These are phyloP conservation scores for Boletales sp. DNA, from an alignment of 768 basidiomycete species.

Conservation along the genomic window DNA sequence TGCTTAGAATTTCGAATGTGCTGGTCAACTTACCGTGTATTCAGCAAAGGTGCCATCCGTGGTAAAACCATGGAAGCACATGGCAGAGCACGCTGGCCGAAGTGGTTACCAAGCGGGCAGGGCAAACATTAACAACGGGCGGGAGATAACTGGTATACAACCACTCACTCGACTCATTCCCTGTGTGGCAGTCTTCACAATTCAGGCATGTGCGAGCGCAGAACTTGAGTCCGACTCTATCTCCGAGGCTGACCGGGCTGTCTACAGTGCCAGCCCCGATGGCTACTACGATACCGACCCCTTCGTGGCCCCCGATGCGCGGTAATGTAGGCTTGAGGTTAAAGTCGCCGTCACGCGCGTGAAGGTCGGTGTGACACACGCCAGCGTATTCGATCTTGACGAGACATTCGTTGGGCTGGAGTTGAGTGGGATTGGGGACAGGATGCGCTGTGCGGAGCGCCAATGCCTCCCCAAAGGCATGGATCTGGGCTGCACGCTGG, in stretches of 20 bases:
- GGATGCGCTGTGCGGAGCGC: slow-evolving; percentile 14
- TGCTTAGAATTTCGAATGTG: no score
- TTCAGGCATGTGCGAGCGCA: slow-evolving; percentile 36
- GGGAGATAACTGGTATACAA: no score
- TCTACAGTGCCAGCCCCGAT: slow-evolving; percentile 34
- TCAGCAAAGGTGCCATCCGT: slow-evolving; percentile 43
- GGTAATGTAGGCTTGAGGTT: slow-evolving; percentile 24
- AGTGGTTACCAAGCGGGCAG: no score
- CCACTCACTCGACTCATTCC: slow-evolving; percentile 32
- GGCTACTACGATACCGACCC: slow-evolving; percentile 43
- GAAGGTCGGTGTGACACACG: slow-evolving; percentile 42
- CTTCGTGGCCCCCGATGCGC: slow-evolving; percentile 43
- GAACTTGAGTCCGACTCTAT: slow-evolving; percentile 45
- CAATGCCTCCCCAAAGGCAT: slow-evolving; percentile 10
- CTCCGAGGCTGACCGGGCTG: slow-evolving; percentile 35
- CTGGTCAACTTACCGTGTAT: slow-evolving; percentile 28
- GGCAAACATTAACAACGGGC: no score
- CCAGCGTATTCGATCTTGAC: slow-evolving; percentile 41
- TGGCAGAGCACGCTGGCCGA: slow-evolving; percentile 9
- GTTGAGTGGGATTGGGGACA: slow-evolving; percentile 12
- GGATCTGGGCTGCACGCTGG: slow-evolving; percentile 27
- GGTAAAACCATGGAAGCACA: slow-evolving; percentile 31
- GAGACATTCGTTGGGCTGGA: slow-evolving; percentile 28
- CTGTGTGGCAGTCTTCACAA: slow-evolving; percentile 38
- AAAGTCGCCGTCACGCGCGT: slow-evolving; percentile 35